Base-by-base conservation (phyloP, 2,329 filamentous ascomycete species). In the Colletotrichum tanaceti region DNA sequence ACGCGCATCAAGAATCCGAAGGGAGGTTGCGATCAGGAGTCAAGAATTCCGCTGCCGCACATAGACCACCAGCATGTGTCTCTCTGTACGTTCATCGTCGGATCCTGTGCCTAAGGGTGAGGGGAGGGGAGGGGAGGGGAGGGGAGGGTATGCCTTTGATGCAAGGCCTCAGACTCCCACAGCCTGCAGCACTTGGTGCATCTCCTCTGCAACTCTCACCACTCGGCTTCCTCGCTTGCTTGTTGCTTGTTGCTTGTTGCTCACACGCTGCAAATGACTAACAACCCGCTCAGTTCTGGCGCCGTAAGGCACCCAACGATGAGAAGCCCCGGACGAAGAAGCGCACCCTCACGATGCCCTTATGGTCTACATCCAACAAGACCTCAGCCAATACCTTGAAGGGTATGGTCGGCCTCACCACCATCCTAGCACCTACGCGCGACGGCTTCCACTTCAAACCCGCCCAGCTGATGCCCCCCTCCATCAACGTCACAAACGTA, bases 301-400 rank as follows among this genome's bases (percentile, higher is more conserved):
- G 68, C 58, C 70, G 70, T 6, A 62, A 57, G 41, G 35, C 59
- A 4, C 70, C 60, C 14, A 38, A 5, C 22, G 46, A 58, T 41
- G 65, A 65, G 41, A 54, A 41, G 57, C 18, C 32, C 16, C 71
- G 73, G 64, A 78, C 28, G 28, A 32, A 74, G 52, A 71, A 73
- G 50, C 80, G 79, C 32, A 69, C 73, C 50, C 77, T 75, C 24
- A 81, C 80, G 43, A 76, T 81, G 72, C 81, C 80, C 62, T 77
- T 82, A 64, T 80, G 81, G 60, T 79, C 76, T 57, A 77, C 77
- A 64, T 75, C 77, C 28, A 80, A 81, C 53, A 66, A 73, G 53
- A 68, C 75, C 28, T 74, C 77, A 28, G 73, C 74, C 24, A 55
- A 65, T 28, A 70, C 74, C n/a, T 71, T 82, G 38, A 72, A 73